Conservation (phyloP, 441 rosid genomes). For the Adansonia rubrostipa region DNA sequence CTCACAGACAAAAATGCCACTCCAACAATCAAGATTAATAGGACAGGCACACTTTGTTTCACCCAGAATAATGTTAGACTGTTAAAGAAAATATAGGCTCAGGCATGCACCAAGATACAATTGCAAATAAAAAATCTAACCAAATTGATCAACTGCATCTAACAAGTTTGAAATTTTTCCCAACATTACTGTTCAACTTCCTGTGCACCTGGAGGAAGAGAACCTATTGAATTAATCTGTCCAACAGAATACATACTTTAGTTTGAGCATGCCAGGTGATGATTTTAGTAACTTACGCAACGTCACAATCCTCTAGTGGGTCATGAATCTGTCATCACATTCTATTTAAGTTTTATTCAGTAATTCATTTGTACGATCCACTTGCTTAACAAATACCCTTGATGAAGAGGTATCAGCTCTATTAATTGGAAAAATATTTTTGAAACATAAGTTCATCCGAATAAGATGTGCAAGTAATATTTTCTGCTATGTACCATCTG, state of each 20-base stretch:
- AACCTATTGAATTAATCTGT: neutral
- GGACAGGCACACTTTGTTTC: neutral
- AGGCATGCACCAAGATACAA: neutral
- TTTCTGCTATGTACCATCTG: neutral
- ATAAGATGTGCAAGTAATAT: neutral
- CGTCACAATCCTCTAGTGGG: neutral
- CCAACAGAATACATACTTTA: neutral
- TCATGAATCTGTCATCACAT: neutral
- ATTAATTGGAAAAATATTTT: neutral
- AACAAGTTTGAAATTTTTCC: neutral
- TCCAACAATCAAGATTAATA: neutral
- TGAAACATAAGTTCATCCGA: neutral
- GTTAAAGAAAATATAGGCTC: neutral
- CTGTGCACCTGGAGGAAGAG: neutral
- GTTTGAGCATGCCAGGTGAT: neutral
- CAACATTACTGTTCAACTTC: neutral
- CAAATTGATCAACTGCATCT: neutral
- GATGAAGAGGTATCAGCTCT: neutral
- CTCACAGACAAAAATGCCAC: neutral
- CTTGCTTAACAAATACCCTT: neutral
- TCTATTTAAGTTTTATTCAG: conserved; percentile 7
- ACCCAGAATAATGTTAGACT: neutral
- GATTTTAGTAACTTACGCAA: neutral
- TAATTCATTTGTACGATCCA: neutral
- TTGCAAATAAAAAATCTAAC: neutral